phyloP scores from a whole-genome alignment of 2,329 filamentous ascomycete genomes.

The Claviceps sorghi region DNA sequence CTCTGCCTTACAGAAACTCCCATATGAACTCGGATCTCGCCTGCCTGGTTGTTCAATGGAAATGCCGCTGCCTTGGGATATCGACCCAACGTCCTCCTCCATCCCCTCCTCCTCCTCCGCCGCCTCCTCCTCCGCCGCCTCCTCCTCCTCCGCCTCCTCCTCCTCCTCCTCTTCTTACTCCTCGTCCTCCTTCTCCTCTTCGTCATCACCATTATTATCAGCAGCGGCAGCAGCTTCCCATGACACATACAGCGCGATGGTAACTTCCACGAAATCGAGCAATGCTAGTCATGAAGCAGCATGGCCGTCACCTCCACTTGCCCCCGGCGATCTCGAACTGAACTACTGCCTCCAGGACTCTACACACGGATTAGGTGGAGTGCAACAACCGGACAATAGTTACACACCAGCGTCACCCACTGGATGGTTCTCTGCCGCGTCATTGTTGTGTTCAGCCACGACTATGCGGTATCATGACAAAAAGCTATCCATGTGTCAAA shows the following conservation, averaged over 20 bases:
- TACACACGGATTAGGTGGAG: background rate
- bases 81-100: conserved; percentile 9
- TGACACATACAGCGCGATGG: conserved; percentile 5
- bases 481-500: background rate
- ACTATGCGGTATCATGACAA: background rate
- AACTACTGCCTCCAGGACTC: conserved; percentile 3
- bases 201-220: background rate
- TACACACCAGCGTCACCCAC: background rate
- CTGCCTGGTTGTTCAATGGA: conserved; percentile 2
- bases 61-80: background rate
- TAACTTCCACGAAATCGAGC: conserved; percentile 5
- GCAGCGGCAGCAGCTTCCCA: conserved; percentile 10
- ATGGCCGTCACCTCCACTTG: conserved; percentile 23
- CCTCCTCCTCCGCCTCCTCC: background rate
- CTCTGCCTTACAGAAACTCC: conserved; percentile 10
- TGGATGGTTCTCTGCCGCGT: background rate
- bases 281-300: conserved; percentile 8
- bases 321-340: background rate
- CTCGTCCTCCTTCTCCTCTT: no score
- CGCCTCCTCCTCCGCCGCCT: background rate
- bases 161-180: no score
- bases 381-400: background rate
- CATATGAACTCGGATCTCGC: conserved; percentile 12
- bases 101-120: conserved; percentile 1
- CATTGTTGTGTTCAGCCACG: background rate